Base-by-base conservation (phyloP, 2,329 filamentous ascomycete species). In the Chrysoporthe puriensis region DNA sequence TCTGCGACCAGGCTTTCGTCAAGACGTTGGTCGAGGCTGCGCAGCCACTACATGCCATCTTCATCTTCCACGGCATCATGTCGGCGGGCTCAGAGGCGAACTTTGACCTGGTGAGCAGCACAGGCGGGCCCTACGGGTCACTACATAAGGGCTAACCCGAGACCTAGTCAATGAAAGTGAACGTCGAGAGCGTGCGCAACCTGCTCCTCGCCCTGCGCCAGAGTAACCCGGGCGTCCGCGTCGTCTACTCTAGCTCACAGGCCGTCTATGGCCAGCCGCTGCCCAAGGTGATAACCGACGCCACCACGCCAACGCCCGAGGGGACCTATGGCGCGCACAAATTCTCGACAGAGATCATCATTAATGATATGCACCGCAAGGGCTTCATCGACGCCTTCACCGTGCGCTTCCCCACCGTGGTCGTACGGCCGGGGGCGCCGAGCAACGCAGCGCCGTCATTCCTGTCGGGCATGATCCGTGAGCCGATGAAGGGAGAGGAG, bases 11-110 rank as follows among this genome's bases (percentile, higher is more conserved):
- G 0, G 64, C 69, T 21, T 80, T 79, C 70, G 69, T 81, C 11
- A 56, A 72, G 52, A 50, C 70, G 16, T 80, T 89, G 1, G 79
- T 86, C 16, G 74, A 75, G 0, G 79, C 79, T 4, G 80, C 82
- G 21, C 77, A 79, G 36, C 81, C 83, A 1, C 78, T 87, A 3
- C 79, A 83, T 68, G 84, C 84, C 59, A 81, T 85, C 67, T 90
- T 88, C 77, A 80, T 88, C 72, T 86, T 90, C 75, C 88, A 90
- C 76, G 88, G 88, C 70, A 88, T 90, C 80, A 90, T 90, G 88
- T 90, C 87, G 0, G 84, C 84, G 14, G 87, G 86, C 6, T 85
- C 86, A 18, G 88, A 90, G 76, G 85, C 85, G 54, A 83, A 89
- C 76, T 87, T 86, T 70, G 84, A 86, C 62, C 79, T 88, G 52